These are phyloP conservation scores for Tetrahymena malaccensis DNA, from an alignment of 73 alveolate genomes.

Conservation along the genomic window DNA sequence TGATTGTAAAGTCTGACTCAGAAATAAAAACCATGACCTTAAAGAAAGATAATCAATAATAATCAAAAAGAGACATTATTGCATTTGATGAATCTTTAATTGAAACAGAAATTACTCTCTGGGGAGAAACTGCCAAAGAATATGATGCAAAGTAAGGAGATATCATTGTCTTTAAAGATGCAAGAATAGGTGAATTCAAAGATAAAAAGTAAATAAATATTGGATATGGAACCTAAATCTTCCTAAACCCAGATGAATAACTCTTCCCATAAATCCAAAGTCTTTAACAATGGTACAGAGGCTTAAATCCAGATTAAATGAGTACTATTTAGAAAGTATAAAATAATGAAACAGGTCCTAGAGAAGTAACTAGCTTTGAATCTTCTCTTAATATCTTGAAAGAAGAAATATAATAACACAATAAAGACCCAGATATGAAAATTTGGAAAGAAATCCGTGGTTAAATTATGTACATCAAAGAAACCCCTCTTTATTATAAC, in stretches of 20 bases:
- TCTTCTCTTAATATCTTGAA: neutral
- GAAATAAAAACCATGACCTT: neutral
- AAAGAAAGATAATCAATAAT: neutral
- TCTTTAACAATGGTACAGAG: neutral
- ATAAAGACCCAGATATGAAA: neutral
- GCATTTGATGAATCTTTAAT: neutral
- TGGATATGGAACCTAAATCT: neutral
- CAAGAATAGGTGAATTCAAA: neutral
- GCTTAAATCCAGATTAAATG: neutral
- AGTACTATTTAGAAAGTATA: neutral
- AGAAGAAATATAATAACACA: neutral
- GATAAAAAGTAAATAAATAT: neutral
- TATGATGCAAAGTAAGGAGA: neutral
- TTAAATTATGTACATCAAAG: neutral
- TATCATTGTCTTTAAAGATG: neutral
- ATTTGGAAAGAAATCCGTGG: neutral
- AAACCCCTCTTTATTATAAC: neutral
- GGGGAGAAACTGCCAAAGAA: neutral
- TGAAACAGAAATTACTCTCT: neutral
- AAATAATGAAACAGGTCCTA: neutral
- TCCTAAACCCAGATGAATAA: neutral
- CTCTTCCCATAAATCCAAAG: neutral
- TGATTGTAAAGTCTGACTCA: neutral
- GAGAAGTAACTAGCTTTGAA: neutral
- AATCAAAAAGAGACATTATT: neutral